Evolutionary conservation across 306 rosid genomes (phyloP), one percentile per base, ranked within the genome.

Genomic region (Dalbergia oliveri): DNA sequence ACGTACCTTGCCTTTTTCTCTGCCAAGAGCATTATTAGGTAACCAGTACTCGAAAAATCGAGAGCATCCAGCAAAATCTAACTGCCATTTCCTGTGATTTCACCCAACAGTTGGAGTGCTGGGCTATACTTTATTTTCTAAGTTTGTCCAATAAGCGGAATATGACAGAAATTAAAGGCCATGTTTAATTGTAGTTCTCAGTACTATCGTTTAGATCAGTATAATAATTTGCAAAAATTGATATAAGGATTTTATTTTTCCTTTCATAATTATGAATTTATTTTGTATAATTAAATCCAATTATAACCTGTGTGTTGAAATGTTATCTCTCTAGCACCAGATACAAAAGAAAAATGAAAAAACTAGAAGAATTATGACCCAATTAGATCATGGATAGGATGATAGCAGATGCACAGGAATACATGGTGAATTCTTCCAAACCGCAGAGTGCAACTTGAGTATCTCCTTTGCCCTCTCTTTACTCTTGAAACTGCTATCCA

Each of bases 401-500:
- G 88, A 77, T 23, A 87, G 44, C 84, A 94, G 76, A 70, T 91
- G 84, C 4, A 73, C 23, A 73, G 97, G 97, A 87, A 92, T 74
- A 79, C 96, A 92, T 0, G 87, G 18, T 0, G 97, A 94, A 77
- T 71, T 89, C 81, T 80, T 94, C 98, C 98, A 92, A 90, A 84
- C 88, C 19, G 43, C n/a, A 11, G n/a, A 84, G 59, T 94, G 94
- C 90, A 92, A 80, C 68, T 79, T 88, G 4, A 94, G 93, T 11
- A 87, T 78, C 79, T 90, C 97, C 43, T 79, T 88, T 5, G 97
- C 96, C 54, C 85, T 94, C 64, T 89, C 97, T 69, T 87, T 92
- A 0, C 91, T 89, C 88, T 92, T 94, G 45, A 76, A 79, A 81
- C 88, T 49, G 5, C 86, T 69, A 63, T 89, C 91, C 43, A 90